Base-by-base conservation (phyloP, 108 stramenopile species). In the Cylindrotheca fusiformis region DNA sequence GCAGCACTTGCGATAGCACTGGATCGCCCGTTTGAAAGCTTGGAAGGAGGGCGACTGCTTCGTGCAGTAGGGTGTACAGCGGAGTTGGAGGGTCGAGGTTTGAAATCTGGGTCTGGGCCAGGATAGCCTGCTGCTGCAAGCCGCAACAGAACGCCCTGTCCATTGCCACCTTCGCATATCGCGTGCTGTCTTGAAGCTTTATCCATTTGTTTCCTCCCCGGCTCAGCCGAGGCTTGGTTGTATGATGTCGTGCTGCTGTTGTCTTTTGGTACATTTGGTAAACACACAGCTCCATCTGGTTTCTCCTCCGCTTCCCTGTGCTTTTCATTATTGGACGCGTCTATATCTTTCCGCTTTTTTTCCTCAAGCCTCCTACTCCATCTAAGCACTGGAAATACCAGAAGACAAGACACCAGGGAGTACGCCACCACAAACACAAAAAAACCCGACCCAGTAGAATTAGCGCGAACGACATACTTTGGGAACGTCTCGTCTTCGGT, bases 51-150 rank as follows among this genome's bases (percentile, higher is more conserved):
- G 14, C 36, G 36, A 41, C 14, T 41, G 36, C 36, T 14, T 6
- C 14, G 6, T 14, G 36, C 14, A n/a, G n/a, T n/a, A n/a, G n/a
- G n/a, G 14, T 14, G 36, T 14, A 41, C 14, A 10, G 36, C 36
- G 10, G 36, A 41, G 14, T 6, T 48, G 14, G 55, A 32, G 0
- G 59, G 48, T 4, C 48, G 54, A 28, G 70, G 65, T 36, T 54
- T 60, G 55, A 69, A 77, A 20, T 77, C 76, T 48, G 76, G 76
- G 52, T 77, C 63, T 23, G 49, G 26, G 54, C 71, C 76, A 4
- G 76, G 76, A 58, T 77, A 77, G 33, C 52, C 63, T 8, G 63
- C 52, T 4, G 49, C 63, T 22, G 63, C 63, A 1, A 52, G 51
- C 32, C 32, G 36, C 6, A 41, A 14, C 14, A 41, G 36, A 41